A percentile compares a stretch with the other conserved stretches of the same genome.
These are phyloP conservation scores for Phaeosphaeria sp. DNA, from an alignment of 2,329 filamentous ascomycete species.

Conservation along the genomic window DNA sequence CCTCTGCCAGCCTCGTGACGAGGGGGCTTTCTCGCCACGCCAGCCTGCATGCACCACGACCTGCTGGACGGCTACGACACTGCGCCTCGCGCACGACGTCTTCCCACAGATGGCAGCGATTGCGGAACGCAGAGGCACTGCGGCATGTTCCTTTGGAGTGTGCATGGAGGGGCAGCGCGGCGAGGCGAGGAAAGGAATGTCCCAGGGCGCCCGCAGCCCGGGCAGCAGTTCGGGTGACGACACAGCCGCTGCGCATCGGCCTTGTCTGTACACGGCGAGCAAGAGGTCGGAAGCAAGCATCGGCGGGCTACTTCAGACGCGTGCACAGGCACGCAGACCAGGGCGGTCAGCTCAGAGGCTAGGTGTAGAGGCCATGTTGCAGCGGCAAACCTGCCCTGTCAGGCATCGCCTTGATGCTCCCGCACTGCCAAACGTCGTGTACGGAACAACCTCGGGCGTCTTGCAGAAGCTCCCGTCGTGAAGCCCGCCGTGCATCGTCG, in stretches of 20 bases:
- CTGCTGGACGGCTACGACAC: constrained; percentile 7
- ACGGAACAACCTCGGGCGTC: constrained; percentile 33
- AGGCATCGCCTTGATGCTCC: constrained; percentile 4
- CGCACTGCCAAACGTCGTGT: constrained; percentile 6
- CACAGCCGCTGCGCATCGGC: constrained; percentile 12
- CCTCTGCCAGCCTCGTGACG: constrained; percentile 17
- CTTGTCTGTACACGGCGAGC: constrained; percentile 9
- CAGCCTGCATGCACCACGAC: constrained; percentile 9
- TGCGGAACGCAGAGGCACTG: constrained; percentile 8
- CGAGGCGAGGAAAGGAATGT: constrained; percentile 5
- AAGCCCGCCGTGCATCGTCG: constrained; percentile 22
- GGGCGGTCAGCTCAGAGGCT: constrained; percentile 5
- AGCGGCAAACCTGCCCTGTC: constrained; percentile 24
- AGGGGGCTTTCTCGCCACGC: constrained; percentile 9
- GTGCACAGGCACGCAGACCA: background rate
- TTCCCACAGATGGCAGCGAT: constrained; percentile 15
- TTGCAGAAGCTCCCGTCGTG: constrained; percentile 27
- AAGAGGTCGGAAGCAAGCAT: constrained; percentile 17
- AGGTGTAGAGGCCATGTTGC: constrained; percentile 5
- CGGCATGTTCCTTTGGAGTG: constrained; percentile 5
- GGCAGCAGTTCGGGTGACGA: constrained; percentile 15
- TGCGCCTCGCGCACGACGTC: constrained; percentile 17
- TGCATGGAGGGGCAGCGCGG: background rate
- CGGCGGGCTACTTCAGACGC: constrained; percentile 3
- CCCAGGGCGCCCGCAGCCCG: constrained; percentile 5